These are phyloP conservation scores for Linnemannia zychae DNA, from an alignment of 192 early-diverging fungal genomes.

Conservation along the genomic window DNA sequence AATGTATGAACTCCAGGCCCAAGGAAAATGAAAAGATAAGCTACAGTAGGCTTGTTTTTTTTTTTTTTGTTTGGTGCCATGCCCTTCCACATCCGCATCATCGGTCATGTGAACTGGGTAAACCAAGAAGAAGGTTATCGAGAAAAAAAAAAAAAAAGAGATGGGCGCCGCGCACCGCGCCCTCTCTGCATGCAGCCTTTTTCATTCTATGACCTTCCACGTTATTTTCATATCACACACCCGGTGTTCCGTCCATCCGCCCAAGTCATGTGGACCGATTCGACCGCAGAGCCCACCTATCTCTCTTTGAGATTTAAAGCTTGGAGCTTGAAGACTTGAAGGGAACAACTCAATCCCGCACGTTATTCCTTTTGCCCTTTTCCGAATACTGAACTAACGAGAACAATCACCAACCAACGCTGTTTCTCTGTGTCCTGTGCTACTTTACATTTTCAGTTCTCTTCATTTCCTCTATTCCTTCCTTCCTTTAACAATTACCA, in stretches of 20 bases:
- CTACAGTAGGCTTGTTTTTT: not conserved
- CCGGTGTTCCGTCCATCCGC: not conserved
- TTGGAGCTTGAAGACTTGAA: not conserved
- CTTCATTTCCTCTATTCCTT: not conserved
- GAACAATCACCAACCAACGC: not conserved
- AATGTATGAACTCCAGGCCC: not conserved
- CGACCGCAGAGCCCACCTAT: not conserved
- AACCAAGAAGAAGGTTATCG: not conserved
- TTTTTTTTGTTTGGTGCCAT: not conserved
- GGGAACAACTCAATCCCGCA: not conserved
- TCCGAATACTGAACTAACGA: not conserved
- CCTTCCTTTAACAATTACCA: no score
- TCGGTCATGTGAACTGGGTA: not conserved
- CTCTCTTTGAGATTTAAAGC: not conserved
- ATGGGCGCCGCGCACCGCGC: no score
- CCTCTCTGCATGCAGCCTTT: not conserved
- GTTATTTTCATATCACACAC: not conserved
- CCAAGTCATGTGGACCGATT: slow-evolving; percentile 3
- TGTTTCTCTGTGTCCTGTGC: no score
- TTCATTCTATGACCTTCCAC: not conserved
- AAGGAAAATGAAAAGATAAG: not conserved
- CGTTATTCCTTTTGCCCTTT: slow-evolving; percentile 8
- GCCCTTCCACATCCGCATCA: no score
- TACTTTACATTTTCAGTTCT: not conserved
- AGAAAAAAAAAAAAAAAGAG: no score